A percentile compares a stretch with the other conserved stretches of the same genome.
Conservation (phyloP, 148 eudicot genomes). For the Cornus suecica region DNA sequence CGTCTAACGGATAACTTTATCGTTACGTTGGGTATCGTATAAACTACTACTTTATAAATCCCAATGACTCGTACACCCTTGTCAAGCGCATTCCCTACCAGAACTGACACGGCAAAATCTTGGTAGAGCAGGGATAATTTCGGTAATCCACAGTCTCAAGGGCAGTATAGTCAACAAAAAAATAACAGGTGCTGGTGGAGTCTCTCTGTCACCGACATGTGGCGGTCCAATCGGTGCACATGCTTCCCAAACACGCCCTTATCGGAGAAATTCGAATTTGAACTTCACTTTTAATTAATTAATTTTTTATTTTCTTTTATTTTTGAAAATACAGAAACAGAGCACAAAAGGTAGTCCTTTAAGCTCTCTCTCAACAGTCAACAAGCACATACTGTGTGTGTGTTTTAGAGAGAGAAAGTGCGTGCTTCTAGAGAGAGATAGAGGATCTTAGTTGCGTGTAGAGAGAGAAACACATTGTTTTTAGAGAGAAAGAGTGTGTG, state of each 20-base stretch:
- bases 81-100: too few relatives aligned
- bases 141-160: neutral
- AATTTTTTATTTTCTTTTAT: too few relatives aligned
- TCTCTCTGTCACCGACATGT: slow-evolving; percentile 14
- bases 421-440: neutral
- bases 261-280: neutral
- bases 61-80: neutral
- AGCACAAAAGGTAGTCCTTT: neutral
- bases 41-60: neutral
- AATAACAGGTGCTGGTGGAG: neutral
- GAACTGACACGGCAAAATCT: too few relatives aligned
- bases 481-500: neutral
- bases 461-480: neutral
- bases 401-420: neutral
- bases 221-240: slow-evolving; percentile 1
- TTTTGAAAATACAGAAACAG: neutral
- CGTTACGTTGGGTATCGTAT: neutral
- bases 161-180: neutral
- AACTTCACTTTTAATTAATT: neutral
- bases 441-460: neutral
- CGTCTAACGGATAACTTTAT: slow-evolving; percentile 5
- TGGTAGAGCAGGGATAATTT: neutral
- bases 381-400: too few relatives aligned
- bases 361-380: too few relatives aligned
- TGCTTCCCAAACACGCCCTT: neutral